Evolutionary conservation across 371 early-diverging fungal species (phyloP).

Genomic region (Lichtheimia hyalospora): DNA sequence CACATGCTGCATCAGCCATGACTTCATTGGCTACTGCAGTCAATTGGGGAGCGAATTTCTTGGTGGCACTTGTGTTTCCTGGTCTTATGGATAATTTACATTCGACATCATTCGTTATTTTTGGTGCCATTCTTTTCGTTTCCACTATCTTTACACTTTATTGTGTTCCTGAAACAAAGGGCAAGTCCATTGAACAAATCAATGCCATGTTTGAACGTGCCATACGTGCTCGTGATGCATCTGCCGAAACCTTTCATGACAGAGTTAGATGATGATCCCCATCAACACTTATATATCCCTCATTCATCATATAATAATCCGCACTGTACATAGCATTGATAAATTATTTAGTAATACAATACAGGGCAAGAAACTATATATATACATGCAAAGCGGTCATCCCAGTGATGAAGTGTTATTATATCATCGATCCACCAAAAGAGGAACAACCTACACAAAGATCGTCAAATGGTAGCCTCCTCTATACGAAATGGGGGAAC

Average conservation of each 20-base stretch:
- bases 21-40: conserved; percentile 54
- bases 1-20: conserved; percentile 60
- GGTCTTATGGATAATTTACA: conserved; percentile 46
- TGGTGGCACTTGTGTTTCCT: conserved; percentile 54
- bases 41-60: conserved; percentile 61
- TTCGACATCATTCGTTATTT: conserved; percentile 65
- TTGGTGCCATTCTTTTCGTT: conserved; percentile 24
- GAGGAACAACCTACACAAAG: too few species aligned
- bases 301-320: background rate
- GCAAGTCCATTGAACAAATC: conserved; percentile 65
- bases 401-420: too few species aligned
- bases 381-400: too few species aligned
- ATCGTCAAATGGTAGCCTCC: too few species aligned
- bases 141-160: conserved; percentile 30
- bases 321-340: background rate
- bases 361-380: too few species aligned
- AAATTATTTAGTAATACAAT: background rate
- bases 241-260: too few species aligned
- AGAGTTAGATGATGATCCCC: background rate
- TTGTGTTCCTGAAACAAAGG: conserved; percentile 83
- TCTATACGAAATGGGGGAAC: too few species aligned
- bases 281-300: background rate
- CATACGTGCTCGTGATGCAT: background rate
- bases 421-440: too few species aligned
- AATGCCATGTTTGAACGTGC: conserved; percentile 4